Evolutionary conservation across 148 eudicot species (phyloP).

Genomic region (Amaranthus hypochondriacus): DNA sequence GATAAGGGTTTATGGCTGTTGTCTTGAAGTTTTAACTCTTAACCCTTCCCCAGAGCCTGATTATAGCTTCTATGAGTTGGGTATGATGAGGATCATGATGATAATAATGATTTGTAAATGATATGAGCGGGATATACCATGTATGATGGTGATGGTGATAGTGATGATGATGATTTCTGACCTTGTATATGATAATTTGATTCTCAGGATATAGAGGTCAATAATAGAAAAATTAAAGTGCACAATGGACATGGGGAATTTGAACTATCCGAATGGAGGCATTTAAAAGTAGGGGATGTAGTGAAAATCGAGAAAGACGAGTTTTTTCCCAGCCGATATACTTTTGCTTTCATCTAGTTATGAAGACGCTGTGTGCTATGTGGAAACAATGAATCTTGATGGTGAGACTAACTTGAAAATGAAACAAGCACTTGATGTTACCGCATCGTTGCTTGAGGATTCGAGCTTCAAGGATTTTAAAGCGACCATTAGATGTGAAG

Average conservation of each 20-base stretch:
- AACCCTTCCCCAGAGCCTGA: too few species aligned
- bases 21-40: too few species aligned
- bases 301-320: constrained; percentile 86
- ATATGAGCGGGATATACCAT: too few species aligned
- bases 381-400: constrained; percentile 97
- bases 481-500: constrained; percentile 83
- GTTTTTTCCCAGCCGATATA: constrained; percentile 96
- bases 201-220: constrained; percentile 74
- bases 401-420: constrained; percentile 95
- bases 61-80: too few species aligned
- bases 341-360: constrained; percentile 82
- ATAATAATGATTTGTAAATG: background rate
- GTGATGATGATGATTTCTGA: background rate
- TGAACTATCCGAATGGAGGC: constrained; percentile 54
- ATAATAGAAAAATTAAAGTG: constrained; percentile 70
- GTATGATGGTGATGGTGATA: background rate
- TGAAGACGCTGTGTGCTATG: constrained; percentile 84
- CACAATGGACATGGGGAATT: constrained; percentile 65
- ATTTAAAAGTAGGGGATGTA: constrained; percentile 77
- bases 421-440: constrained; percentile 73
- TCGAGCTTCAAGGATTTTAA: constrained; percentile 46
- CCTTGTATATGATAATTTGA: constrained; percentile 2
- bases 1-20: too few species aligned
- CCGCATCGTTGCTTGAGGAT: constrained; percentile 60
- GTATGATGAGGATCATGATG: background rate